A percentile compares a stretch with the other conserved stretches of the same genome.
These are phyloP conservation scores for Penicillium flavigenum DNA, from an alignment of 495 filamentous ascomycete species.

Conservation along the genomic window DNA sequence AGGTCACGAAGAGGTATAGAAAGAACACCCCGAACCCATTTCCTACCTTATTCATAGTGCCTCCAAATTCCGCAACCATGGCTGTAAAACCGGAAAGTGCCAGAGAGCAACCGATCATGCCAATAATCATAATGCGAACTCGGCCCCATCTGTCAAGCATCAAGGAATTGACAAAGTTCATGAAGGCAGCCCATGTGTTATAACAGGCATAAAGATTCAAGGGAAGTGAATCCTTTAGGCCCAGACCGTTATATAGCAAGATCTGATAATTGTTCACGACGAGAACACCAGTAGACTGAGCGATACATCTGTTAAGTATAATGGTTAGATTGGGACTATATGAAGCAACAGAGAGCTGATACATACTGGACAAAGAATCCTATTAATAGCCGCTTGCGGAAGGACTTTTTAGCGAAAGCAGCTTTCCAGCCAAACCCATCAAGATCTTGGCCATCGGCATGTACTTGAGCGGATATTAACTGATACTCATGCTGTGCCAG, in stretches of 20 bases:
- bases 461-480: too few relatives aligned
- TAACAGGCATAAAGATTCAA: background rate
- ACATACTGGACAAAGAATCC: background rate
- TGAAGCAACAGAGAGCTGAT: too few relatives aligned
- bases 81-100: background rate
- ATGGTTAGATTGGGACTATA: too few relatives aligned
- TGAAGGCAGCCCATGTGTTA: background rate
- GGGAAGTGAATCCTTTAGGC: background rate
- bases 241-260: conserved; percentile 20
- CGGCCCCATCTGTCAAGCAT: background rate
- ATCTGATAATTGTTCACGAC: conserved; percentile 24
- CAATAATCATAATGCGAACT: background rate
- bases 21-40: conserved; percentile 14
- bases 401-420: conserved; percentile 2
- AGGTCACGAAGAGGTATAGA: conserved; percentile 10
- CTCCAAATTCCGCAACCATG: conserved; percentile 17
- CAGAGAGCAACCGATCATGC: background rate
- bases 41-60: conserved; percentile 16
- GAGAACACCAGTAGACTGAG: conserved; percentile 15
- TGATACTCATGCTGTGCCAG: background rate
- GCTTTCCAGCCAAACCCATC: background rate
- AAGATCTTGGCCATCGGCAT: too few relatives aligned
- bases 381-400: background rate
- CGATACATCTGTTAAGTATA: too few relatives aligned
- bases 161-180: background rate